Base-by-base conservation (phyloP, 495 filamentous ascomycete genomes). In the Aspergillus cavernicola region DNA sequence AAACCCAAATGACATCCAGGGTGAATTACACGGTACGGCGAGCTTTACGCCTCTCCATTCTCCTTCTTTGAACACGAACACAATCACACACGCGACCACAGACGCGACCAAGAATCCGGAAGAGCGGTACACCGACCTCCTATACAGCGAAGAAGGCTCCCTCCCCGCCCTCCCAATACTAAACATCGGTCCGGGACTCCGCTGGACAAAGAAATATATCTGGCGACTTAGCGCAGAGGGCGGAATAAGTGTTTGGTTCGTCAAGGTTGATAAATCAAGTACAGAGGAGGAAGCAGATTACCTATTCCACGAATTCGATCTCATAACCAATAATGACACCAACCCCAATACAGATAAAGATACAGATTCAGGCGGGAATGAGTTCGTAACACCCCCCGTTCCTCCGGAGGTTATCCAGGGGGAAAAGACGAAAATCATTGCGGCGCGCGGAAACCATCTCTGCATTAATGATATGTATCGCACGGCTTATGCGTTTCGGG, bases 401-500 rank as follows among this genome's bases (percentile, higher is more conserved):
- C 68, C 68, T 9, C 69, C 69, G 0, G 12, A 53, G 4, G 46
- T 46, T 10, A 9, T 42, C 2, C 23, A 23, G 1, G 50, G 62
- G 20, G 69, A 62, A 5, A 46, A 44, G 24, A 71, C 66, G 4
- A 52, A 51, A 7, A 65, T 75, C 7, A 47, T 75, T 5, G 57
- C 55, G 37, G 74, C 74, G 3, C 60, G 62, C 9, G 74, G 74
- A 7, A 70, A 75, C 37, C 74, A 77, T 50, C 62, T 77, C 3
- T 77, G 74, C 49, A 69, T 77, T 33, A 72, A 77, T 48, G 74
- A 77, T 63, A 75, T 75, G 72, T 77, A 77, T 59, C 71, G 67
- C 39, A 77, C 72, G 6, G 71, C 72, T 4, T 77, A 77, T 56
- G 66, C 72, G 12, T 77, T 77, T 53, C 61, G 71, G n/a, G 62